Percentiles rank a stretch among this genome's conserved stretches.
phyloP scores from a whole-genome alignment of 345 rosid genomes.

The Microcos paniculata region DNA sequence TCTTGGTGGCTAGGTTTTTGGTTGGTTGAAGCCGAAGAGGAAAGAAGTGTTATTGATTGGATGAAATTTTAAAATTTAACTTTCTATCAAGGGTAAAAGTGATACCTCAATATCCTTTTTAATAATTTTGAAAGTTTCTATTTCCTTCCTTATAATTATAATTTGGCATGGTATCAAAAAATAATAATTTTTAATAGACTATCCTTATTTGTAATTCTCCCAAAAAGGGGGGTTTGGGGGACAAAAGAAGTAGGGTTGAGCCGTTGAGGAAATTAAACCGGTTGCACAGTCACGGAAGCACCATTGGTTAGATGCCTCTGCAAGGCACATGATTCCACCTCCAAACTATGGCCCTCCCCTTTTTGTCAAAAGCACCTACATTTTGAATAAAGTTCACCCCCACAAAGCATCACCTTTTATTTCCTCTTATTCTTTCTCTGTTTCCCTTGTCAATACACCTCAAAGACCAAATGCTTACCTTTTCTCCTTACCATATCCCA shows the following conservation, averaged over 20 bases:
- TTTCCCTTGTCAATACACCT: conserved; percentile 12
- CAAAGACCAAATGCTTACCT: neutral
- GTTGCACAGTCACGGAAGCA: neutral
- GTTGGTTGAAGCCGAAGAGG: too few relatives aligned
- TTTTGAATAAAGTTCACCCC: conserved; percentile 37
- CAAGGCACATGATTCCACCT: conserved; percentile 38
- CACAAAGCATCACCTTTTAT: conserved; percentile 26
- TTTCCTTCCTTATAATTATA: too few relatives aligned
- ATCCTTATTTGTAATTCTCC: too few relatives aligned
- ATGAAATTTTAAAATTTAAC: too few relatives aligned
- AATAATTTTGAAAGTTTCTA: too few relatives aligned
- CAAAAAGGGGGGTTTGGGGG: neutral
- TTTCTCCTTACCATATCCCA: neutral
- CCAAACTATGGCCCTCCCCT: conserved; percentile 14
- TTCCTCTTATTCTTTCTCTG: conserved; percentile 18
- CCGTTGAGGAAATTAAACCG: neutral
- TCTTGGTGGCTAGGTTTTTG: too few relatives aligned
- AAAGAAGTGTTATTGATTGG: too few relatives aligned
- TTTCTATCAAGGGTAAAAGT: too few relatives aligned
- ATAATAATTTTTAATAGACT: too few relatives aligned
- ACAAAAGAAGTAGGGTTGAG: neutral
- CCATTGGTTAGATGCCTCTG: conserved; percentile 12
- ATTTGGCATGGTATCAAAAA: too few relatives aligned
- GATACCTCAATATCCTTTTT: too few relatives aligned
- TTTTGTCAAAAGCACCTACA: conserved; percentile 33